phyloP scores from a whole-genome alignment of 2,329 filamentous ascomycete genomes.

The Penicillium frequentans region DNA sequence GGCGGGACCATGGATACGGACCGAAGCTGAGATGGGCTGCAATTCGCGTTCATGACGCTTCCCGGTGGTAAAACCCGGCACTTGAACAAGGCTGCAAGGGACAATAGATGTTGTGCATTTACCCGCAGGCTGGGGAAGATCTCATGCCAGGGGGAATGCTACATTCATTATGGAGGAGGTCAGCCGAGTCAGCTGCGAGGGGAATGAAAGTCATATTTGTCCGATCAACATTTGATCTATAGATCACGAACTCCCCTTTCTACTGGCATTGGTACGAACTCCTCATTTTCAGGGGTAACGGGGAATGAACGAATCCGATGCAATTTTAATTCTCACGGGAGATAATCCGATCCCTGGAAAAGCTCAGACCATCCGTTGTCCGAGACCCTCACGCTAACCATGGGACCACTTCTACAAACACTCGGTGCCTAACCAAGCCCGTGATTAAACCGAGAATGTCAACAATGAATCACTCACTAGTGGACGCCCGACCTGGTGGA shows the following conservation, averaged over 20 bases:
- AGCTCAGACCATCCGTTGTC: neutral
- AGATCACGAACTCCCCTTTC: neutral
- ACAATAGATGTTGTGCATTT: neutral
- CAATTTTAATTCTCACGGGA: neutral
- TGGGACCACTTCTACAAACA: neutral
- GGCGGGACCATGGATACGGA: neutral
- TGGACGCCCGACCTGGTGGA: slow-evolving; percentile 21
- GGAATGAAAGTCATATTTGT: neutral
- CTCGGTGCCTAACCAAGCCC: neutral
- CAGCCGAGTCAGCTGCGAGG: neutral
- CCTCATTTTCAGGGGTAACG: neutral
- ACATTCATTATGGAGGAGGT: neutral
- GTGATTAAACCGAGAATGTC: no score
- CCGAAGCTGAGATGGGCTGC: neutral
- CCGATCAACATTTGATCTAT: neutral
- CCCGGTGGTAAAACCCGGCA: neutral
- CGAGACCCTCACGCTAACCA: neutral
- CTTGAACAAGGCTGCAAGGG: neutral
- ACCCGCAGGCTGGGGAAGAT: neutral
- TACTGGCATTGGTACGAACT: neutral
- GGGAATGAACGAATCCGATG: neutral
- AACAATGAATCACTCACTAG: neutral
- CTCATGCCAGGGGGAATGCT: slow-evolving; percentile 3
- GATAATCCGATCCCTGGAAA: neutral
- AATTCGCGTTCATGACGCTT: neutral